These are phyloP conservation scores for Leucosporidium creatinivorum DNA, from an alignment of 768 basidiomycete genomes.

Conservation along the genomic window DNA sequence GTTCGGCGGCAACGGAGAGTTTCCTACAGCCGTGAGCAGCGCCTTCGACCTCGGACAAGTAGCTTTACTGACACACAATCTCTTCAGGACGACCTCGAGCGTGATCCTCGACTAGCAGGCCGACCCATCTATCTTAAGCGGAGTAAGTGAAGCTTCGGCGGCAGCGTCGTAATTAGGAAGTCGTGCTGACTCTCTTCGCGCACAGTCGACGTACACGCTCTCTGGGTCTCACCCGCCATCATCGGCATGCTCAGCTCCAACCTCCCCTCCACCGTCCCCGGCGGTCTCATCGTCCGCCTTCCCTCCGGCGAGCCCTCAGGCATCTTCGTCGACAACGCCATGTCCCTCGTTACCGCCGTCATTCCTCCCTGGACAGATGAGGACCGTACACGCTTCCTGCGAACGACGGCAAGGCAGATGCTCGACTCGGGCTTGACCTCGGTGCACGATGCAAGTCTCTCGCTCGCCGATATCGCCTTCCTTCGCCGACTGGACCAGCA, in stretches of 20 bases:
- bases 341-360: constrained; percentile 53
- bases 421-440: constrained; percentile 72
- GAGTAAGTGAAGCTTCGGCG: not conserved
- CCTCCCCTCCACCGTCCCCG: constrained; percentile 59
- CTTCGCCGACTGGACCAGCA: constrained; percentile 49
- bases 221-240: constrained; percentile 73
- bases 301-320: constrained; percentile 66
- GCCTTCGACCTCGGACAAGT: constrained; percentile 2
- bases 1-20: constrained; percentile 45
- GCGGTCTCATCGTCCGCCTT: constrained; percentile 64
- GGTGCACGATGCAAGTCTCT: constrained; percentile 71
- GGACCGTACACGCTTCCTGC: constrained; percentile 56
- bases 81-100: constrained; percentile 61
- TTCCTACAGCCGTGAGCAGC: constrained; percentile 61
- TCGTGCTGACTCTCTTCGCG: not conserved
- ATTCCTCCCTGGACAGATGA: constrained; percentile 55
- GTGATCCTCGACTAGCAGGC: constrained; percentile 58
- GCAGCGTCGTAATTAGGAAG: not conserved
- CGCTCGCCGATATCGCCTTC: constrained; percentile 53
- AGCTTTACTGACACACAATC: not conserved
- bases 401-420: constrained; percentile 60
- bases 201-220: constrained; percentile 68
- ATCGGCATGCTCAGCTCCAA: constrained; percentile 50
- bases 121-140: constrained; percentile 66
- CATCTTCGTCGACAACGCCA: constrained; percentile 81